phyloP scores from a whole-genome alignment of 441 rosid species.

The Euphorbia corollata region DNA sequence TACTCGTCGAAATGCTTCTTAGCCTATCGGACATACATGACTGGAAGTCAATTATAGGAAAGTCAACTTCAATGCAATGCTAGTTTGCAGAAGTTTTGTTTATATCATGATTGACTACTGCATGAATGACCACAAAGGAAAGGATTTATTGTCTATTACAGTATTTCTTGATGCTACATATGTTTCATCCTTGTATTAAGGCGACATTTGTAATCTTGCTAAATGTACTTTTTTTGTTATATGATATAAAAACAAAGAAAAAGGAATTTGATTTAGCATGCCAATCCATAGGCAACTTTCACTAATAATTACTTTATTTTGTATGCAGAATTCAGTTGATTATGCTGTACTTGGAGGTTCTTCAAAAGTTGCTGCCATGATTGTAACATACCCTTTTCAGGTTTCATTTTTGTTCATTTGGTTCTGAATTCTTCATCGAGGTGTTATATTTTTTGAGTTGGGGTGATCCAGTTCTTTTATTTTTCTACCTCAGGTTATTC shows the following conservation, averaged over 20 bases:
- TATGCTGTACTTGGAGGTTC: constrained; percentile 83
- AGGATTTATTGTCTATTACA: background rate
- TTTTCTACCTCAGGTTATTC: constrained; percentile 50
- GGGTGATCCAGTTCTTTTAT: constrained; percentile 12
- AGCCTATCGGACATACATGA: background rate
- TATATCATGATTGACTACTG: background rate
- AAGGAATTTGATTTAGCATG: background rate
- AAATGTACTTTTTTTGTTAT: background rate
- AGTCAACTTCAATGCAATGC: background rate
- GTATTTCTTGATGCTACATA: background rate
- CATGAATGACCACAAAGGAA: background rate
- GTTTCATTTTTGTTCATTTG: constrained; percentile 29
- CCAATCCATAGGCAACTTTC: constrained; percentile 1
- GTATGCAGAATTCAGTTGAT: constrained; percentile 64
- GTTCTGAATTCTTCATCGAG: constrained; percentile 15
- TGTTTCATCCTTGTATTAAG: background rate
- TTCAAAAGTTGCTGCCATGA: constrained; percentile 80
- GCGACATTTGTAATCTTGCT: constrained; percentile 1
- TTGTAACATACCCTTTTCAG: constrained; percentile 84
- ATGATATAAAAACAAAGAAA: too few relatives aligned
- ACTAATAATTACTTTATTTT: constrained; percentile 9
- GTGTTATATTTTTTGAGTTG: constrained; percentile 20
- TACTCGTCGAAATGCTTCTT: background rate
- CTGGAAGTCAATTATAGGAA: background rate
- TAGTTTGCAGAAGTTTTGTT: constrained; percentile 1